Evolutionary conservation across 176 grass and related monocot species (phyloP), one percentile per base, ranked within the genome.

Genomic region (Oryza coarctata): DNA sequence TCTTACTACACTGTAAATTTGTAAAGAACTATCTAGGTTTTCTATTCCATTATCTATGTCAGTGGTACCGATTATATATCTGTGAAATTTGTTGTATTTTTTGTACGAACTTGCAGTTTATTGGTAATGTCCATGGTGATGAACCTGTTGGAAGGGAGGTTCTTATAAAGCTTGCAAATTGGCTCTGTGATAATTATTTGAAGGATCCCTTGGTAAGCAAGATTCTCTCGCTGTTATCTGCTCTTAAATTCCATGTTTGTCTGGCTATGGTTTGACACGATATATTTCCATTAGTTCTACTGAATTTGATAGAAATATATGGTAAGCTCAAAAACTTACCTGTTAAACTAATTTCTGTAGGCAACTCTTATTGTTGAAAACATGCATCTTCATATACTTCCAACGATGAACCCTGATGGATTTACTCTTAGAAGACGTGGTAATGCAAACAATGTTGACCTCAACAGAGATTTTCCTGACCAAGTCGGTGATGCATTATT

Each of bases 391-490:
- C 95, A 98, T 83, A 86, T 98, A 85, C 95, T 98, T 89, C 95
- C 92, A 0, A 65, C 95, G 31, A 93, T 98, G 95, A 98, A 98
- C 67, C 95, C 95, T 64, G 92, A 98, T 89, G 95, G 95, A 79
- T 98, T 98, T 89, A n/a, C 88, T 78, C 92, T 98, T 77, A 93
- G 84, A 80, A 93, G 83, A 68, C 92, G 95, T 84, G 95, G 90
- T 47, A 94, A 98, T 94, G 90, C 92, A 91, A 98, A 98, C 76
- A 88, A 91, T 77, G 34, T 98, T 80, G 95, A 98, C 81, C 82
- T 98, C 36, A 98, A 98, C 80, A 69, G 95, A 63, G 90, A 98
- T 84, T 98, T 98, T 91, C 95, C 95, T 74, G 95, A 98, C 71
- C 92, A 92, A 91, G 95, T 98, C 74, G 83, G 80, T 39, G 0